Conservation (phyloP, 805 yeast genomes). For the Zygoascus flipseniorum region DNA sequence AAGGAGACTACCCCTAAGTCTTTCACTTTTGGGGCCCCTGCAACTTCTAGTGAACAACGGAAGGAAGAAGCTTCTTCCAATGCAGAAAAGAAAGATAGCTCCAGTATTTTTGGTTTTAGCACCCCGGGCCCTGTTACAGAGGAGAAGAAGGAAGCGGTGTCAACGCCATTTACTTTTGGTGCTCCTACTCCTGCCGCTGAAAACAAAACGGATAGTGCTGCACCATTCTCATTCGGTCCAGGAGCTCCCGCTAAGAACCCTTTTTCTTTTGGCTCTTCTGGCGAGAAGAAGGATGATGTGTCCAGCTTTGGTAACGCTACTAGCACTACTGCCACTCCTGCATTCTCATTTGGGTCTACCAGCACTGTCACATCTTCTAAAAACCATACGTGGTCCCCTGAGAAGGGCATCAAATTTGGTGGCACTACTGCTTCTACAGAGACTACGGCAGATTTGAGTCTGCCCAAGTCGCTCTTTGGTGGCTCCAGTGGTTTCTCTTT, state of each 20-base stretch:
- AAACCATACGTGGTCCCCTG: conserved; percentile 26
- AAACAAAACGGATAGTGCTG: background rate
- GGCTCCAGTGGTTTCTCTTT: conserved; percentile 6
- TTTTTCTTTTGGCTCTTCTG: no score
- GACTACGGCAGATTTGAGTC: background rate
- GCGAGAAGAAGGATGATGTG: background rate
- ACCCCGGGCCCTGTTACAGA: background rate
- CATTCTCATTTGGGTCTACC: background rate
- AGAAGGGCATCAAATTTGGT: conserved; percentile 25
- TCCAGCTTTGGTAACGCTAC: background rate
- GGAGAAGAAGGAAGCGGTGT: background rate
- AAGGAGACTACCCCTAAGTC: background rate
- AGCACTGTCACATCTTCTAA: background rate
- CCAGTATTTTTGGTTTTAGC: no score
- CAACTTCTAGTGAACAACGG: background rate
- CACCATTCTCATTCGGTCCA: no score
- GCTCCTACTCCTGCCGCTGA: background rate
- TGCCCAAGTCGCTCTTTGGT: background rate
- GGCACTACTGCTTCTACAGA: conserved; percentile 5
- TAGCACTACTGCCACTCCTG: background rate
- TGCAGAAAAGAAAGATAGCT: background rate
- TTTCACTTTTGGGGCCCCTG: background rate
- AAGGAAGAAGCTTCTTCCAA: background rate
- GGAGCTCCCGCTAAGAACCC: no score
- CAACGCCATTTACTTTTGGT: background rate